Evolutionary conservation across 345 rosid genomes (phyloP).

Genomic region (Moringa oleifera): DNA sequence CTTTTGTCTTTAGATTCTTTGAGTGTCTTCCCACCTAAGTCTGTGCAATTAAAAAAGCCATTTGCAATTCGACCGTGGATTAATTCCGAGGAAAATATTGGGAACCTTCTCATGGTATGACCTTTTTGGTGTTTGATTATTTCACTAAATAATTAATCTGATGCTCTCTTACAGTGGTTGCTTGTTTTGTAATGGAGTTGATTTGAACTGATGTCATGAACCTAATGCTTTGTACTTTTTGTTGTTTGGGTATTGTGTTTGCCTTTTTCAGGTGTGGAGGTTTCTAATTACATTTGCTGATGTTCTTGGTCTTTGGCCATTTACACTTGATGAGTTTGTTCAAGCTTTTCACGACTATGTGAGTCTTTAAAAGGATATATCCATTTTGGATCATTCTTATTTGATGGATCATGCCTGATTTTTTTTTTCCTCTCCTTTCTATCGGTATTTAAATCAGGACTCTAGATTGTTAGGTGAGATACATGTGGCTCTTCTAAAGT

Average conservation of each 20-base stretch:
- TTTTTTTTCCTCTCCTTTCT: slow-evolving; percentile 12
- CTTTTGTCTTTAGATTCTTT: slow-evolving; percentile 53
- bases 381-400: slow-evolving; percentile 5
- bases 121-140: not conserved
- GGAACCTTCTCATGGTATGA: slow-evolving; percentile 94
- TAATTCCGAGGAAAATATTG: slow-evolving; percentile 73
- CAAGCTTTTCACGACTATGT: slow-evolving; percentile 98
- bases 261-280: slow-evolving; percentile 83
- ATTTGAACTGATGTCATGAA: slow-evolving; percentile 9
- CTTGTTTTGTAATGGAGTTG: slow-evolving; percentile 1
- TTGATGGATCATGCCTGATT: slow-evolving; percentile 9
- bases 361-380: slow-evolving; percentile 27
- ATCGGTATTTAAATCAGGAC: slow-evolving; percentile 51
- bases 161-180: slow-evolving; percentile 3
- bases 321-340: slow-evolving; percentile 93
- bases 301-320: slow-evolving; percentile 95
- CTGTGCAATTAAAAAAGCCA: slow-evolving; percentile 64
- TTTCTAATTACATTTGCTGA: slow-evolving; percentile 85
- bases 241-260: slow-evolving; percentile 14
- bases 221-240: slow-evolving; percentile 7
- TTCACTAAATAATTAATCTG: not conserved
- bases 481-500: slow-evolving; percentile 77
- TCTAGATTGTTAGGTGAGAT: slow-evolving; percentile 94
- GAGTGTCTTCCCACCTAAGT: slow-evolving; percentile 63
- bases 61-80: slow-evolving; percentile 85